Conservation (phyloP, 352 stramenopile species). For the Pythium aristosporum region DNA sequence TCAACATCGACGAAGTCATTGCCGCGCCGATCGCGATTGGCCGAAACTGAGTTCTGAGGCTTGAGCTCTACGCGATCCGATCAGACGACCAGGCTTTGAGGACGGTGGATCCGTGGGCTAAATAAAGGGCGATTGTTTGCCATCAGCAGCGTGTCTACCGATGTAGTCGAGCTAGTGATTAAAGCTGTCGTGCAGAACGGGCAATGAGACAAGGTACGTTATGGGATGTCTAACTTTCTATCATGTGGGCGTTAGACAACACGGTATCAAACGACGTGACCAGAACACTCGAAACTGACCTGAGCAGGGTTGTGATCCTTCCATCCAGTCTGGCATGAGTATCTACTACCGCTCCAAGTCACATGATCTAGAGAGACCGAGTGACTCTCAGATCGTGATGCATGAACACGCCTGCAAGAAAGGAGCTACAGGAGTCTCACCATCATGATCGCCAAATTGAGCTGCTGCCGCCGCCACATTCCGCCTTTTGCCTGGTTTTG, state of each 20-base stretch:
- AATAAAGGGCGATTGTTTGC: neutral
- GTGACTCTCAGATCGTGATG: neutral
- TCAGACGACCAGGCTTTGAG: neutral
- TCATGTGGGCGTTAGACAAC: neutral
- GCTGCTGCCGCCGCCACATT: too few species aligned
- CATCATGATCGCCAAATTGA: too few species aligned
- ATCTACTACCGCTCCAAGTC: too few species aligned
- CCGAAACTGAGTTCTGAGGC: slow-evolving; percentile 9
- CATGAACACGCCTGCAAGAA: too few species aligned
- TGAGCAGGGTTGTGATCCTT: neutral
- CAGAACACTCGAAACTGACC: neutral
- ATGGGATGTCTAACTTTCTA: neutral
- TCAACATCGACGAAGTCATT: neutral
- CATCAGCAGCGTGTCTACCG: neutral
- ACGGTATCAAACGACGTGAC: neutral
- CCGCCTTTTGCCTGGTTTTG: too few species aligned
- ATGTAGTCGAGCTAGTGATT: neutral
- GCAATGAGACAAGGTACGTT: too few species aligned
- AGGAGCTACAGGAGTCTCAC: too few species aligned
- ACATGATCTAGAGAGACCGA: too few species aligned
- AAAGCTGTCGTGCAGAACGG: too few species aligned
- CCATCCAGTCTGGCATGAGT: too few species aligned
- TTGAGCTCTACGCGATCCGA: too few species aligned
- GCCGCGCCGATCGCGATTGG: neutral
- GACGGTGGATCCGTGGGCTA: neutral